Base-by-base conservation (phyloP, 768 basidiomycete species). In the Lactifluus subvellereus region DNA sequence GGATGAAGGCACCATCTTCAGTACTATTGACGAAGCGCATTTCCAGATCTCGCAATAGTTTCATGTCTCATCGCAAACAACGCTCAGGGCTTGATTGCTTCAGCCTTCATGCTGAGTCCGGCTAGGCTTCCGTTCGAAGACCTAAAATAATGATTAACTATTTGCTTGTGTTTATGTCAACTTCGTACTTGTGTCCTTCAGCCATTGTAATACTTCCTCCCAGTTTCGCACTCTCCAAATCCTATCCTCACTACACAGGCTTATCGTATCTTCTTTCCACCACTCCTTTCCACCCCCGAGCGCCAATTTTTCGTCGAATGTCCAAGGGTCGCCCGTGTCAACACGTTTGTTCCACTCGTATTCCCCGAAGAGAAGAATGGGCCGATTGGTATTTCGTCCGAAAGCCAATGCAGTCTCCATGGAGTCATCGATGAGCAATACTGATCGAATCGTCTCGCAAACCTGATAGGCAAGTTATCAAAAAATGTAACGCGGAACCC, bases 1-100 rank as follows among this genome's bases (percentile, higher is more conserved):
- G 80, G 85, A 88, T 57, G 86, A 89, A 0, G 94, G 94, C 0
- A 75, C 82, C 66, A 79, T 95, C 60, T 98, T 82, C 73, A 87
- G 83, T 58, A 91, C 91, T 0, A 82, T 86, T 45, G 88, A 94
- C 69, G 91, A 94, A 65, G 87, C 82, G n/a, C 90, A 91, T 69
- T 88, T 85, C 73, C 76, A 79, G 40, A 71, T 88, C 50, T 83
- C 83, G 9, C 56, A 66, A 32, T 75, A 64, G 40, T 22, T 54
- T 57, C 7, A 22, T 30, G 22, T 53, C 30, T 22, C 38, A 49
- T 51, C 14, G 32, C 16, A 65, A 38, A 45, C 14, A 38, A 30
- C 16, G 30, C 53, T 38, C n/a, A 33, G 27, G 42, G 35, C 8
- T 27, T 16, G 22, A 47, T 18, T 8, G 8, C n/a, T 27, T 61